Evolutionary conservation across 768 basidiomycete genomes (phyloP), one percentile per base, ranked within the genome.

Genomic region (Fomitopsis pulvina): DNA sequence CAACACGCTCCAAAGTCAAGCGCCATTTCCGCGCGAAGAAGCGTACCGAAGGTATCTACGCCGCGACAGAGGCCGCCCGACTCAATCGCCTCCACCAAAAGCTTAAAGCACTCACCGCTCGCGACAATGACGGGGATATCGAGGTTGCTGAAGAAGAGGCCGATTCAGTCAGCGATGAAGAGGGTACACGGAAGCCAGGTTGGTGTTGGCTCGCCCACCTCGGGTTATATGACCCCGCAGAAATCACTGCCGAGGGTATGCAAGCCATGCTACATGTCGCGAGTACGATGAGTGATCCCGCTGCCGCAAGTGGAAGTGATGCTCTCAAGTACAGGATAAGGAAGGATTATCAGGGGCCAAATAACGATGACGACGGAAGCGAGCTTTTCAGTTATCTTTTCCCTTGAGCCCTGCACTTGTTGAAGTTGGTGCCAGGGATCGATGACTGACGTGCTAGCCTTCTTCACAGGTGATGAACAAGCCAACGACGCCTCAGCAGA

Each of bases 1-100:
- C 87, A 39, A 75, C 79, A 34, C 74, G 90, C 61, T 88, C 87
- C 6, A 92, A 92, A 69, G 75, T 78, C 42, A 92, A 92, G 63
- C 85, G 90, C 26, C 68, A 77, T 12, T 87, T 79, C 66, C 85
- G 89, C 57, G 72, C 81, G 12, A 83, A 85, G 59, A 92, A 92
- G 66, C 81, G 89, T 52, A 77, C 83, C 60, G 60, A 65, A 37
- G 83, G 87, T 47, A 76, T 86, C 47, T 92, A 87, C 59, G 88
- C 89, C 41, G 89, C 76, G 1, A 73, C 79, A 8, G 83, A 87
- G 54, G 87, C 89, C 18, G 88, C 85, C 34, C 83, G 90, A 32
- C 70, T 92, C 29, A 67, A 85, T 52, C 77, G 90, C 52, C 74
- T 92, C 37, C 81, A 83, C 59, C 56, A 75, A 48, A 91, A 84